Percentiles rank a stretch among this genome's conserved stretches.
Conservation (phyloP, 805 yeast species). For the Schwanniomyces vanrijiae region DNA sequence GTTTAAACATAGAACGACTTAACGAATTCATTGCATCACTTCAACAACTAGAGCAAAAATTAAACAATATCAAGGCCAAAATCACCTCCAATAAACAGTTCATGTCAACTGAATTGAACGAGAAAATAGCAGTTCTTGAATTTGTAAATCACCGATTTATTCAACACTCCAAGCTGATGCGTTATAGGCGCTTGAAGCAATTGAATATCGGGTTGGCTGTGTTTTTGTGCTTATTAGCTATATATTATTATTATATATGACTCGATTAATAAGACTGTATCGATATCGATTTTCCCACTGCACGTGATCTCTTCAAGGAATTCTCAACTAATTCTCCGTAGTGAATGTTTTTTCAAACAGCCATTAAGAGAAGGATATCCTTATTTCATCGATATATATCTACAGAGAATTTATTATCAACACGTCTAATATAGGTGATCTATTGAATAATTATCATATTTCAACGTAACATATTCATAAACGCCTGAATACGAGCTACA, state of each 20-base stretch:
- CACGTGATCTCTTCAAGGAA: neutral
- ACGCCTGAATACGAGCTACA: too few relatives aligned
- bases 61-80: constrained; percentile 19
- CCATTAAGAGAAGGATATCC: neutral
- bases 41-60: constrained; percentile 23
- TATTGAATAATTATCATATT: neutral
- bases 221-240: constrained; percentile 7
- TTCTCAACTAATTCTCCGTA: neutral
- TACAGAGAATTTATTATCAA: neutral
- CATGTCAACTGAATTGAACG: constrained; percentile 24
- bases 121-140: constrained; percentile 33
- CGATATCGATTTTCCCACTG: neutral
- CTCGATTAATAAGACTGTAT: neutral
- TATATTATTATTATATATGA: constrained; percentile 3
- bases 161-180: constrained; percentile 22
- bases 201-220: constrained; percentile 7
- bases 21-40: constrained; percentile 26
- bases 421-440: neutral
- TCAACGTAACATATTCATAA: neutral
- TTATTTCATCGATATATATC: neutral
- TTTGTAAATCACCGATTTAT: constrained; percentile 25
- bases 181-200: constrained; percentile 30
- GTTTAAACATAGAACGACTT: constrained; percentile 25
- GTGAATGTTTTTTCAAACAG: neutral
- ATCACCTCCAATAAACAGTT: constrained; percentile 25